These are phyloP conservation scores for Vitis hybrid DNA, from an alignment of 177 flowering plant species.

Conservation along the genomic window DNA sequence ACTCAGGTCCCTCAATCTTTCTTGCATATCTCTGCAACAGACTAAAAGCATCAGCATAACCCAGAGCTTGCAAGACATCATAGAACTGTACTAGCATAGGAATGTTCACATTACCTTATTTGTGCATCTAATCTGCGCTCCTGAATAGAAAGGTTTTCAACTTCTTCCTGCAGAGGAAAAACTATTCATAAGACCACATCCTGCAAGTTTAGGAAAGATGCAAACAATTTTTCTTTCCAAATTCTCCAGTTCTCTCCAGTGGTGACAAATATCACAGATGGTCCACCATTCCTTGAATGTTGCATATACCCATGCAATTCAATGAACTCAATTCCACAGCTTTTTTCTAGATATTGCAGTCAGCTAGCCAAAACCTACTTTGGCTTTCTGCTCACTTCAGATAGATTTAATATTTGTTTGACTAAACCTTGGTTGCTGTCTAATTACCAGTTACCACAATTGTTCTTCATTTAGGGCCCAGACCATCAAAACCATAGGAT, in stretches of 20 bases:
- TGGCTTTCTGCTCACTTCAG: too few species aligned
- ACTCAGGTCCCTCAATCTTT: slow-evolving; percentile 64
- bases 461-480: too few species aligned
- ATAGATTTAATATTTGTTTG: too few species aligned
- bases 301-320: not conserved
- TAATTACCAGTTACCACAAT: too few species aligned
- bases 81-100: not conserved
- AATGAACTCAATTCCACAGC: not conserved
- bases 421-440: too few species aligned
- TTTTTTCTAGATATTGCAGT: not conserved
- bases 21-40: slow-evolving; percentile 75
- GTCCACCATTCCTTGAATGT: not conserved
- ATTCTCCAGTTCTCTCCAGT: not conserved
- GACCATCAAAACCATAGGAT: too few species aligned
- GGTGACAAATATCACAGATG: not conserved
- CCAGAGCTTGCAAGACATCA: not conserved
- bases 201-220: not conserved
- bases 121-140: slow-evolving; percentile 74
- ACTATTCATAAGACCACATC: not conserved
- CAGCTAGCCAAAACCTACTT: too few species aligned
- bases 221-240: not conserved
- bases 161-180: slow-evolving; percentile 62
- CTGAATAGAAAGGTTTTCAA: slow-evolving; percentile 65
- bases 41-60: slow-evolving; percentile 11
- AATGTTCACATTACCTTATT: slow-evolving; percentile 54